phyloP scores from a whole-genome alignment of 768 basidiomycete species.

The Tulasnella sp. region DNA sequence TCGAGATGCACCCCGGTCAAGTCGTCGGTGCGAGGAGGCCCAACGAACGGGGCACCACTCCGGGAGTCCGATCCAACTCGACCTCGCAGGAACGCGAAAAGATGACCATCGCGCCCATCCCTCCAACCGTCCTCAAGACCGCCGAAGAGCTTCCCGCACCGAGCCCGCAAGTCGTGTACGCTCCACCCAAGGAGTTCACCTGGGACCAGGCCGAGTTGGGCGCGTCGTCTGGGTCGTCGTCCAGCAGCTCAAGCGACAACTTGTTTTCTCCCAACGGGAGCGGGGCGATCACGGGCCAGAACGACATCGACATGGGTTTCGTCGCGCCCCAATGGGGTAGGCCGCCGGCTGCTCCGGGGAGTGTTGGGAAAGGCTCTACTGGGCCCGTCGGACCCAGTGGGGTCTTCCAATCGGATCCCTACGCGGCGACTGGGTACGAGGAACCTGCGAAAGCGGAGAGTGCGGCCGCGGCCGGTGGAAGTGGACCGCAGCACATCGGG shows the following conservation, averaged over 20 bases:
- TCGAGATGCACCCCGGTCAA: conserved; percentile 40
- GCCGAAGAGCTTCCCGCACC: conserved; percentile 18
- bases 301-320: conserved; percentile 2
- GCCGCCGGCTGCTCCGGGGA: background rate
- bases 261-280: background rate
- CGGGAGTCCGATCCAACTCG: background rate
- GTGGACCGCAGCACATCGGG: background rate
- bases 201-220: background rate
- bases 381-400: conserved; percentile 8
- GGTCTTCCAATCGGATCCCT: background rate
- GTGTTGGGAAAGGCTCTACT: background rate
- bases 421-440: background rate
- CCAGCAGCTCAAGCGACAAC: background rate
- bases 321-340: conserved; percentile 7
- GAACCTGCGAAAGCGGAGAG: background rate
- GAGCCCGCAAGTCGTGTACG: conserved; percentile 18
- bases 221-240: background rate
- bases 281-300: background rate
- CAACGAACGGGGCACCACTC: conserved; percentile 1
- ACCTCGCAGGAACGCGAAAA: conserved; percentile 31
- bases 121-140: conserved; percentile 81
- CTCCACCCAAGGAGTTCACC: conserved; percentile 17
- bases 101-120: conserved; percentile 60
- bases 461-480: background rate
- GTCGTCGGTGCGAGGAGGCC: conserved; percentile 15